Base-by-base conservation (phyloP, 805 yeast genomes). In the Cyberlindnera meyerae region DNA sequence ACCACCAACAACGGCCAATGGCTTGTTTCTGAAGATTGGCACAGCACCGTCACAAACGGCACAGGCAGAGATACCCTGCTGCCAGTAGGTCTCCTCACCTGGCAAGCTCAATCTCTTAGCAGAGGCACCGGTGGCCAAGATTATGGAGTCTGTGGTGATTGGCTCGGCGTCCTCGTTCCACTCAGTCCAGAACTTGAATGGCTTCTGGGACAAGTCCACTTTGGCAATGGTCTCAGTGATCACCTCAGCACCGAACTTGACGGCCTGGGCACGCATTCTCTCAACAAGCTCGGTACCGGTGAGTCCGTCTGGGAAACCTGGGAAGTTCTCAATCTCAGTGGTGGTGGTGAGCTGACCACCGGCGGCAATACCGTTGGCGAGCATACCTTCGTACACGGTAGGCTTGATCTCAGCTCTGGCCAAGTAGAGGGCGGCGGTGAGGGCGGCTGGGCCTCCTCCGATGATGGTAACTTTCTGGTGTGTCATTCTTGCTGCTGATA, bases 41-140 rank as follows among this genome's bases (percentile, higher is more conserved):
- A 93, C 95, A 24, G 99, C 99, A 66, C 99, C 99, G 62, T 93
- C 99, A 70, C 99, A 93, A 45, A 93, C 98, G 27, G 99, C 99
- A 73, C 99, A 93, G 13, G 99, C 99, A 51, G 96, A 85, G 51
- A 93, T 93, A 64, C 99, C 99, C 62, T 82, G 83, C 72, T 93
- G 99, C 99, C 99, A 93, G 77, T 93, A 93, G 24, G 75, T 74
- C 50, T 93, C 97, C 70, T 93, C 98, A 54, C 99, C 99, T 42
- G 97, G 96, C 44, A 93, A 70, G 60, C 75, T 66, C 67, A 93
- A 74, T 71, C 98, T 85, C 74, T 82, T 87, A 42, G 99, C 99
- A 27, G 95, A 82, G 16, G 99, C 99, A 60, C 99, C 99, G 32
- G 99, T 93, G 49, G 98, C 96, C 45, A 93, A 64, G 50, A 93